Evolutionary conservation across 164 flowering plant genomes (phyloP).

Genomic region (Annona squamosa): DNA sequence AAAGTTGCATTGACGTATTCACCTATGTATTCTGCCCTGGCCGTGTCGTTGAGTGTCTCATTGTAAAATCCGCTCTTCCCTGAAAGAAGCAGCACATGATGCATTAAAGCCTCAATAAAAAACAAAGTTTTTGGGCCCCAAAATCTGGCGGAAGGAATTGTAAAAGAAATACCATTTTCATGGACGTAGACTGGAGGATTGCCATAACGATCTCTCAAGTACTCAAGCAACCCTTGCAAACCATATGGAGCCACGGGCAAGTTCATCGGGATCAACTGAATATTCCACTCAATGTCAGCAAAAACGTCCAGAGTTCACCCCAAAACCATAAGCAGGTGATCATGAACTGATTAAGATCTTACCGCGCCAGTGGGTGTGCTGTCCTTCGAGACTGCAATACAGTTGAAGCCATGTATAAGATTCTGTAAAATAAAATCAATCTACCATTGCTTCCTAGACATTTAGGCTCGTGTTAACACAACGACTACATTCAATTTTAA

Average conservation of each 20-base stretch:
- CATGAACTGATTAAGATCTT: background rate
- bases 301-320: background rate
- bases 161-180: slow-evolving; percentile 8
- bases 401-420: background rate
- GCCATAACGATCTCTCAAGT: background rate
- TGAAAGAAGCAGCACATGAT: too few relatives aligned
- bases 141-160: background rate
- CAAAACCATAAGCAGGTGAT: background rate
- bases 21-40: slow-evolving; percentile 15
- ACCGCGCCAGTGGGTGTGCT: slow-evolving; percentile 4
- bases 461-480: too few relatives aligned
- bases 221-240: slow-evolving; percentile 1
- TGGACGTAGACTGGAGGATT: slow-evolving; percentile 12
- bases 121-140: too few relatives aligned
- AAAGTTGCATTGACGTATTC: slow-evolving; percentile 18
- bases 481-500: too few relatives aligned
- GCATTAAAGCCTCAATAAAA: too few relatives aligned
- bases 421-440: background rate
- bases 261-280: background rate
- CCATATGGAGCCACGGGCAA: slow-evolving; percentile 1
- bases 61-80: background rate
- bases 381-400: background rate
- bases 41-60: slow-evolving; percentile 25
- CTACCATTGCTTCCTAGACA: too few relatives aligned
- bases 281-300: background rate